Evolutionary conservation across 2,329 filamentous ascomycete genomes (phyloP).

Genomic region (Phaeomoniella chlamydospora): DNA sequence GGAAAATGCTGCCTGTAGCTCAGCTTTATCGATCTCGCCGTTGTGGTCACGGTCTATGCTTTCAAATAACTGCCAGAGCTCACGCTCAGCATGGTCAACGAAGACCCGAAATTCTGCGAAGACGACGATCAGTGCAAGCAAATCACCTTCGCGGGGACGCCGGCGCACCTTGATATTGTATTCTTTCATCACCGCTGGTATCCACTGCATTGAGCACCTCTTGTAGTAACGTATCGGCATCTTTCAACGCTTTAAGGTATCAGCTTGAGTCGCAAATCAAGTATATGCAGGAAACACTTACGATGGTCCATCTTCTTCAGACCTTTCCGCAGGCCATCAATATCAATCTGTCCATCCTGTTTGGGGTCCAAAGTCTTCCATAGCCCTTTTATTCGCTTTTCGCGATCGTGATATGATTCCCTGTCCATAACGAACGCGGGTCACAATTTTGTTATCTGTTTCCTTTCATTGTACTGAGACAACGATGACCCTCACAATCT

Average conservation of each 20-base stretch:
- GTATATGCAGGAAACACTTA: constrained; percentile 31
- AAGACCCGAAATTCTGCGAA: constrained; percentile 72
- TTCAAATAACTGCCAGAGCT: constrained; percentile 69
- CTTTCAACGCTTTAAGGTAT: constrained; percentile 54
- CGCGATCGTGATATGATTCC: constrained; percentile 65
- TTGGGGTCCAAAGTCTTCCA: constrained; percentile 72
- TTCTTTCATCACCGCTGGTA: constrained; percentile 72
- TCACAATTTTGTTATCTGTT: neutral
- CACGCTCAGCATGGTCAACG: constrained; percentile 72
- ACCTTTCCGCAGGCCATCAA: constrained; percentile 71
- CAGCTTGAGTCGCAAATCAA: constrained; percentile 5
- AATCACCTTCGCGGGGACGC: too few relatives aligned
- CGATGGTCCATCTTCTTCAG: constrained; percentile 84
- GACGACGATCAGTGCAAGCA: constrained; percentile 11
- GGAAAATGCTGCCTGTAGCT: constrained; percentile 66
- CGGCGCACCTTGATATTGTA: constrained; percentile 69
- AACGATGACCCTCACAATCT: too few relatives aligned
- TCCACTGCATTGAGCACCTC: constrained; percentile 74
- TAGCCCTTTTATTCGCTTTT: constrained; percentile 67
- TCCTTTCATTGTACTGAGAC: neutral
- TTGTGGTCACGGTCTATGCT: constrained; percentile 76
- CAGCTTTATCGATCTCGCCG: constrained; percentile 73
- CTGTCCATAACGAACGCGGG: constrained; percentile 44
- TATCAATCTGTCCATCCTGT: constrained; percentile 64
- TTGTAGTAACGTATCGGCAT: constrained; percentile 73